Percentiles rank a stretch among this genome's conserved stretches.
Evolutionary conservation across 805 yeast genomes (phyloP).

Genomic region (Wickerhamomyces strasburgensis): DNA sequence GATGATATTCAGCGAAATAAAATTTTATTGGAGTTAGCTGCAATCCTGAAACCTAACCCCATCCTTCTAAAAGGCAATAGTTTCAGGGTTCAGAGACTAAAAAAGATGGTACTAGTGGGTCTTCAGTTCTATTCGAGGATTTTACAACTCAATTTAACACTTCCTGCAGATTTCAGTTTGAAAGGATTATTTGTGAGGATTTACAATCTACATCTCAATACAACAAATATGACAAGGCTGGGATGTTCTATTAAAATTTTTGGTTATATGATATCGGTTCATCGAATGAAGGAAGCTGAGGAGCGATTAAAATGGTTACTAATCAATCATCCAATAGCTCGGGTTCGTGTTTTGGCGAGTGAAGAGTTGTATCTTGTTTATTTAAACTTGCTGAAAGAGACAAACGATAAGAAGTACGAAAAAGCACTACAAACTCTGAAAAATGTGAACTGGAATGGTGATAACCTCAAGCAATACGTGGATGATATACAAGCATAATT

Average conservation of each 20-base stretch:
- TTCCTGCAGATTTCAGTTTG: slow-evolving; percentile 22
- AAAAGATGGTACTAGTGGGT: slow-evolving; percentile 20
- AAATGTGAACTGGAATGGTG: slow-evolving; percentile 16
- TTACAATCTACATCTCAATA: slow-evolving; percentile 53
- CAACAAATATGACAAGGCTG: slow-evolving; percentile 35
- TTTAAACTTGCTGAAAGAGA: slow-evolving; percentile 28
- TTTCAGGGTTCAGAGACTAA: slow-evolving; percentile 12
- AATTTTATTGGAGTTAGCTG: slow-evolving; percentile 23
- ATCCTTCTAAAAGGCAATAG: slow-evolving; percentile 1
- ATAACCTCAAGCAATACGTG: neutral
- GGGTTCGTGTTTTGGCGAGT: slow-evolving; percentile 34
- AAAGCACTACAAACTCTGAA: slow-evolving; percentile 11
- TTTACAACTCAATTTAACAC: slow-evolving; percentile 15
- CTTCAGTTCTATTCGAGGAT: slow-evolving; percentile 22
- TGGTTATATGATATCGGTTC: slow-evolving; percentile 30
- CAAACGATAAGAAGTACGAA: slow-evolving; percentile 28
- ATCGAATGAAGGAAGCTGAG: slow-evolving; percentile 15
- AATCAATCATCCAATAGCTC: slow-evolving; percentile 28
- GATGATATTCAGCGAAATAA: slow-evolving; percentile 7
- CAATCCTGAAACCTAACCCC: slow-evolving; percentile 25
- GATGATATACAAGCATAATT: neutral
- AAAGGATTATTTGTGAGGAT: slow-evolving; percentile 40
- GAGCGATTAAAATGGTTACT: slow-evolving; percentile 26
- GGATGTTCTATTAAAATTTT: slow-evolving; percentile 39
- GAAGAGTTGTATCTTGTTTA: slow-evolving; percentile 38